Percentiles rank a stretch among this genome's conserved stretches.
Conservation (phyloP, 768 basidiomycete genomes). For the Neoboletus brunneissimus region DNA sequence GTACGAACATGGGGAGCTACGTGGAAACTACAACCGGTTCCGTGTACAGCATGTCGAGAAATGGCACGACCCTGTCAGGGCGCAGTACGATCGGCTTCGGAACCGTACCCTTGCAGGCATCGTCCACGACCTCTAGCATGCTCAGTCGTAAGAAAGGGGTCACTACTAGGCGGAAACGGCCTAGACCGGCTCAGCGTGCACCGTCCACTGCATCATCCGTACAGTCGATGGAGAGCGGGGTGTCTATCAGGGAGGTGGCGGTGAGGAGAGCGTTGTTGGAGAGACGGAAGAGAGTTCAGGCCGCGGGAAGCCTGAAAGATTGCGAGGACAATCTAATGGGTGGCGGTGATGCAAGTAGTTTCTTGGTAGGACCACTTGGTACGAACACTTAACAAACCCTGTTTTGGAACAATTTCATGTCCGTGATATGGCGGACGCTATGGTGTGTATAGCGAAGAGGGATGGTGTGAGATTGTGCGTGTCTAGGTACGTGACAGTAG, state of each 20-base stretch:
- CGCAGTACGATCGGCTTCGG: background rate
- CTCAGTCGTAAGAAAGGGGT: constrained; percentile 23
- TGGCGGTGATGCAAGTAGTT: background rate
- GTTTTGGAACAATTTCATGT: background rate
- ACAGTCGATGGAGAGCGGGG: constrained; percentile 20
- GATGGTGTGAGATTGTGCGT: too few species aligned
- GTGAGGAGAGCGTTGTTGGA: constrained; percentile 29
- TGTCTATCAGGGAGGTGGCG: constrained; percentile 22
- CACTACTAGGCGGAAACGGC: constrained; percentile 17
- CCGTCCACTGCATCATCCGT: constrained; percentile 29
- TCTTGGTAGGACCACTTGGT: background rate
- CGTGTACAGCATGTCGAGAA: constrained; percentile 9
- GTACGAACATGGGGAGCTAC: background rate
- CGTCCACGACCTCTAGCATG: too few species aligned
- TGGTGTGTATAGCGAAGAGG: background rate
- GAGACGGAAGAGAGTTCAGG: constrained; percentile 23
- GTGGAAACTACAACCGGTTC: background rate
- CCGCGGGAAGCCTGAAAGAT: constrained; percentile 1
- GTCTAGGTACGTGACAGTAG: too few species aligned
- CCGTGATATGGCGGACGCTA: background rate
- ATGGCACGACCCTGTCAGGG: constrained; percentile 9
- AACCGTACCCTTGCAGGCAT: background rate
- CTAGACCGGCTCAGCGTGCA: constrained; percentile 17
- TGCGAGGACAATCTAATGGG: background rate
- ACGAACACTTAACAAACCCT: background rate